These are phyloP conservation scores for Fusarium avenaceum DNA, from an alignment of 2,329 filamentous ascomycete species.

Conservation along the genomic window DNA sequence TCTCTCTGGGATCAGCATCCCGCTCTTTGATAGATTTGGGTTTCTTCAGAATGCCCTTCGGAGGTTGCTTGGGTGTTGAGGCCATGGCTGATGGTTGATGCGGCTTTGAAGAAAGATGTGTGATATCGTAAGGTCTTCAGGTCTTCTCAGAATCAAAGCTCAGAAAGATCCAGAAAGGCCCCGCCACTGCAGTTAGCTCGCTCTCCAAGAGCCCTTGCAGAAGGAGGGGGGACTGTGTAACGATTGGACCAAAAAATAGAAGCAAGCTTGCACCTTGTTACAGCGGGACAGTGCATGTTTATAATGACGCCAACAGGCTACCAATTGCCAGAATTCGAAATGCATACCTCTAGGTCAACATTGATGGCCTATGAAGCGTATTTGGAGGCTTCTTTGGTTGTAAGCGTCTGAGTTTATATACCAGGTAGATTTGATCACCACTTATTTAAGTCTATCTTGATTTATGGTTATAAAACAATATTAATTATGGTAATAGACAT, in stretches of 20 bases:
- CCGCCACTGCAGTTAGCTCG: conserved; percentile 23
- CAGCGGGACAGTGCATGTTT: neutral
- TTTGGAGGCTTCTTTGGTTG: too few species aligned
- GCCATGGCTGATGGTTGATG: conserved; percentile 43
- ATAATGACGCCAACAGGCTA: neutral
- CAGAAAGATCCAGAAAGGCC: conserved; percentile 15
- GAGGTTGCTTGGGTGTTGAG: conserved; percentile 52
- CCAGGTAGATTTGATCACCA: too few species aligned
- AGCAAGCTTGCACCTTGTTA: neutral
- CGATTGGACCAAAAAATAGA: conserved; percentile 2
- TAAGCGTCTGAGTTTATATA: too few species aligned
- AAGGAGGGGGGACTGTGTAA: neutral
- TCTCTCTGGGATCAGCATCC: conserved; percentile 63
- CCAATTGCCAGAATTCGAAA: neutral
- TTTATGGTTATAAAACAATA: too few species aligned
- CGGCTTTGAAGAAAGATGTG: conserved; percentile 7
- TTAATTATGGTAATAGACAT: too few species aligned
- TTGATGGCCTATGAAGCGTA: too few species aligned
- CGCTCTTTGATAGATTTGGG: conserved; percentile 49
- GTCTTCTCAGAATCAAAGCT: conserved; percentile 8
- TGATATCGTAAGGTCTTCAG: conserved; percentile 3
- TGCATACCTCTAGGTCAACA: too few species aligned
- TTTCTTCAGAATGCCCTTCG: conserved; percentile 74
- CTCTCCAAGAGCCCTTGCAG: conserved; percentile 23
- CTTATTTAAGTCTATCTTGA: too few species aligned